Conservation (phyloP, 306 rosid genomes). For the Psophocarpus tetragonolobus region DNA sequence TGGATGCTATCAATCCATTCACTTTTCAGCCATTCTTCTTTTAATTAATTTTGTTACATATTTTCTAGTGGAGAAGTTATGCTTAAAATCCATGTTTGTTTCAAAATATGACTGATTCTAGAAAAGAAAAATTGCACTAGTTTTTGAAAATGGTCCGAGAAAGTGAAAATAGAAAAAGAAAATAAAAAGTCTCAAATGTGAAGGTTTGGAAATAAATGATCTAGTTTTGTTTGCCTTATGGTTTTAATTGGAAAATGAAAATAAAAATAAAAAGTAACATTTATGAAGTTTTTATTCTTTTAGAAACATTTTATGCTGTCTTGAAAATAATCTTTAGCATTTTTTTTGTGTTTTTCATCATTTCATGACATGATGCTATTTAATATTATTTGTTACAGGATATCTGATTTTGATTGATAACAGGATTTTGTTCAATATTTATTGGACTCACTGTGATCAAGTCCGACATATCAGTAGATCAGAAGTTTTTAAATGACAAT, state of each 20-base stretch:
- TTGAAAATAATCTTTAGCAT: background rate
- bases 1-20: constrained; percentile 1
- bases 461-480: constrained; percentile 11
- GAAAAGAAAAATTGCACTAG: background rate
- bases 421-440: constrained; percentile 8
- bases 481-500: background rate
- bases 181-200: too few species aligned
- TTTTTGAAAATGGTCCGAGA: background rate
- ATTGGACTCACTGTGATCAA: background rate
- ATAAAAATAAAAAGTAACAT: background rate
- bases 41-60: background rate
- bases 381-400: background rate
- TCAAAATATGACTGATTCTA: constrained; percentile 11
- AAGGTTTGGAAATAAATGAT: background rate
- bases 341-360: background rate
- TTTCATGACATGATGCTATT: background rate
- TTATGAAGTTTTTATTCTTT: background rate
- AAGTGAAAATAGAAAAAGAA: background rate
- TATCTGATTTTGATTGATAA: background rate
- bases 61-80: constrained; percentile 13
- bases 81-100: background rate
- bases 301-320: constrained; percentile 16
- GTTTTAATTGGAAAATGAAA: background rate
- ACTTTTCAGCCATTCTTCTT: background rate
- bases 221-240: background rate